Conservation (phyloP, 768 basidiomycete genomes). For the Russula compacta region DNA sequence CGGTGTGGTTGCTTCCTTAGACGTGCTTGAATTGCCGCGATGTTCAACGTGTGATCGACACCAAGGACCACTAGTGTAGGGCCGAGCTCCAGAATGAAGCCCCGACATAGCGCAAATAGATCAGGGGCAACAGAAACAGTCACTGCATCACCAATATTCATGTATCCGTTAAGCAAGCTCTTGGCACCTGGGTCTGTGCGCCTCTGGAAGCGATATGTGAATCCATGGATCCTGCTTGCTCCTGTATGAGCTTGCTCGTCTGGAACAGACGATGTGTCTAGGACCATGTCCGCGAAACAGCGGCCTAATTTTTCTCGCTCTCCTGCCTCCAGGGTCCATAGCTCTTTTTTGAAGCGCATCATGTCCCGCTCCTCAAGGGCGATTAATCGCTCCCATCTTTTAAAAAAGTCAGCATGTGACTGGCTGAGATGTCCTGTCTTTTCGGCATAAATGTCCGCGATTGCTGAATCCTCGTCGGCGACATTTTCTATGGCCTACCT, state of each 20-base stretch:
- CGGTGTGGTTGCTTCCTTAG: conserved; percentile 25
- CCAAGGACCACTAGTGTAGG: conserved; percentile 61
- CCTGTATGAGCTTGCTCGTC: conserved; percentile 6
- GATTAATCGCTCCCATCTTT: conserved; percentile 81
- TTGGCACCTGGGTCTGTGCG: conserved; percentile 6
- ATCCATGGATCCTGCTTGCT: conserved; percentile 60
- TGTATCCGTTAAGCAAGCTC: conserved; percentile 65
- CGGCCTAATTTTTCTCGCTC: conserved; percentile 77
- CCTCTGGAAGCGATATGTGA: conserved; percentile 63
- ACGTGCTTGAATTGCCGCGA: conserved; percentile 37
- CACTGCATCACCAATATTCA: conserved; percentile 73
- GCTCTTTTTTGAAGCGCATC: conserved; percentile 74
- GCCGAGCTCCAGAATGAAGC: conserved; percentile 69
- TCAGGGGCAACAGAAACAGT: conserved; percentile 82
- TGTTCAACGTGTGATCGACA: conserved; percentile 69
- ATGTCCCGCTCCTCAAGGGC: conserved; percentile 83
- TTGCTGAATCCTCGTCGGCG: conserved; percentile 41
- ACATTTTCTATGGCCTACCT: conserved; percentile 62
- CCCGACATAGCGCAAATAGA: conserved; percentile 74
- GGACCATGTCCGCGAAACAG: conserved; percentile 75
- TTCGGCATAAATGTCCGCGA: conserved; percentile 58
- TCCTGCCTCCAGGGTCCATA: conserved; percentile 83
- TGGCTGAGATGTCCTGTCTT: conserved; percentile 76
- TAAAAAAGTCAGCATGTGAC: conserved; percentile 68
- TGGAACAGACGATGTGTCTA: conserved; percentile 38